Conservation (phyloP, 805 yeast genomes). For the Naumovozyma dairenensis region DNA sequence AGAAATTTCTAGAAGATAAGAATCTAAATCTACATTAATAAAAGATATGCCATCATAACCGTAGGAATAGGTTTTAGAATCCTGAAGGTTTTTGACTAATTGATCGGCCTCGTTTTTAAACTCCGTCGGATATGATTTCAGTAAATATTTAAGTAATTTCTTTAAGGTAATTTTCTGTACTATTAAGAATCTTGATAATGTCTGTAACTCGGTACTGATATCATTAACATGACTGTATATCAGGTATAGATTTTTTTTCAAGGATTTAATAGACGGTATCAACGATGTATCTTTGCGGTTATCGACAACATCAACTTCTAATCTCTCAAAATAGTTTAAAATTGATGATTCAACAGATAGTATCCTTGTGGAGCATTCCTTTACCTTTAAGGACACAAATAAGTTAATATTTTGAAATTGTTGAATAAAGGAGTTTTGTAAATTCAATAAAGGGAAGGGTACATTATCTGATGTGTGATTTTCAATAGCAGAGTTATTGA, state of each 20-base stretch:
- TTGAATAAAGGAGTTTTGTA: constrained; percentile 11
- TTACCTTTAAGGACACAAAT: constrained; percentile 23
- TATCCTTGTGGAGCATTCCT: constrained; percentile 22
- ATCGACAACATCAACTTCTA: too few species aligned
- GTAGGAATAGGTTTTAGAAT: constrained; percentile 9
- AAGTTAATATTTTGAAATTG: constrained; percentile 21
- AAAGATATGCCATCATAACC: constrained; percentile 39
- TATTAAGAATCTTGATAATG: constrained; percentile 45
- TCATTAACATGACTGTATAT: constrained; percentile 10
- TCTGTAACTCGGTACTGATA: constrained; percentile 35
- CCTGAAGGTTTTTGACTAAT: constrained; percentile 10
- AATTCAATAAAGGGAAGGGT: too few species aligned
- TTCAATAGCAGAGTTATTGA: neutral
- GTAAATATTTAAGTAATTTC: constrained; percentile 48
- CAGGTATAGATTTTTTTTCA: too few species aligned
- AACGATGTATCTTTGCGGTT: too few species aligned
- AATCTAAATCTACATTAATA: constrained; percentile 39
- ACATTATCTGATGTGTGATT: neutral
- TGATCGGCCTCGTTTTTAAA: constrained; percentile 5
- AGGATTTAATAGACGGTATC: too few species aligned
- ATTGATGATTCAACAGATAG: constrained; percentile 21
- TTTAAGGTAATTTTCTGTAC: constrained; percentile 53
- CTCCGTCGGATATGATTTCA: constrained; percentile 17
- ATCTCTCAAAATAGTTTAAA: constrained; percentile 7
- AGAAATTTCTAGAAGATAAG: constrained; percentile 40